Percentiles rank a stretch among this genome's conserved stretches.
Conservation (phyloP, 2,329 filamentous ascomycete species). For the Fusarium redolens region DNA sequence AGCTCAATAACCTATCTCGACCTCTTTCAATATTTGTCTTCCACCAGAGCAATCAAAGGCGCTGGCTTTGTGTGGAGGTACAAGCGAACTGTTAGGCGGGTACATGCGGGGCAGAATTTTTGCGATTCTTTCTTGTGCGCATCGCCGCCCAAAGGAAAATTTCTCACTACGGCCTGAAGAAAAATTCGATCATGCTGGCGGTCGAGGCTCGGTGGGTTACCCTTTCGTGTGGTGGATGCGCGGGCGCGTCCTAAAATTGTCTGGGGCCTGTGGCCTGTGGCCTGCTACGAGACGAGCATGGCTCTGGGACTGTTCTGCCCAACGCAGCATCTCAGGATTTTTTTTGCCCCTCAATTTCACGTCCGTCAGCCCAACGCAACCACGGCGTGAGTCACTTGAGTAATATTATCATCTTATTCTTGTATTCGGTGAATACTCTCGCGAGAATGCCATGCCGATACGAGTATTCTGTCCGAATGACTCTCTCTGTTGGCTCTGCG, state of each 20-base stretch:
- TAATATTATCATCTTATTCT: background rate
- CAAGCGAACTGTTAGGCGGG: conserved; percentile 46
- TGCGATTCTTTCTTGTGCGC: conserved; percentile 26
- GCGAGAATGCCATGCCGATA: conserved; percentile 1
- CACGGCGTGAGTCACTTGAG: conserved; percentile 45
- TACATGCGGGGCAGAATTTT: conserved; percentile 42
- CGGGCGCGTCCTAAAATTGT: conserved; percentile 25
- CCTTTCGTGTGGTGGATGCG: conserved; percentile 34
- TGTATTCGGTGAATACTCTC: background rate
- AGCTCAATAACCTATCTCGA: conserved; percentile 1
- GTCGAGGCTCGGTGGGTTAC: conserved; percentile 38
- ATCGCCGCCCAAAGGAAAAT: conserved; percentile 40
- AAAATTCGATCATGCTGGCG: conserved; percentile 40
- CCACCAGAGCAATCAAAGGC: conserved; percentile 5
- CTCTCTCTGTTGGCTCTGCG: background rate
- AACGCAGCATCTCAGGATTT: conserved; percentile 34
- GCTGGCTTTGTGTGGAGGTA: conserved; percentile 34
- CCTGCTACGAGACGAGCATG: conserved; percentile 11
- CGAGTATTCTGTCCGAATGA: background rate
- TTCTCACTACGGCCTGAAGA: conserved; percentile 41
- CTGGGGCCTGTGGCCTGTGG: conserved; percentile 24
- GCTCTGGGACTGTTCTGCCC: conserved; percentile 40
- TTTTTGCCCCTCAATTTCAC: conserved; percentile 38
- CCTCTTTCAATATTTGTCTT: conserved; percentile 10
- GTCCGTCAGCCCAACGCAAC: conserved; percentile 43